Evolutionary conservation across 2,329 filamentous ascomycete species (phyloP).

Genomic region (Phoma sp.): DNA sequence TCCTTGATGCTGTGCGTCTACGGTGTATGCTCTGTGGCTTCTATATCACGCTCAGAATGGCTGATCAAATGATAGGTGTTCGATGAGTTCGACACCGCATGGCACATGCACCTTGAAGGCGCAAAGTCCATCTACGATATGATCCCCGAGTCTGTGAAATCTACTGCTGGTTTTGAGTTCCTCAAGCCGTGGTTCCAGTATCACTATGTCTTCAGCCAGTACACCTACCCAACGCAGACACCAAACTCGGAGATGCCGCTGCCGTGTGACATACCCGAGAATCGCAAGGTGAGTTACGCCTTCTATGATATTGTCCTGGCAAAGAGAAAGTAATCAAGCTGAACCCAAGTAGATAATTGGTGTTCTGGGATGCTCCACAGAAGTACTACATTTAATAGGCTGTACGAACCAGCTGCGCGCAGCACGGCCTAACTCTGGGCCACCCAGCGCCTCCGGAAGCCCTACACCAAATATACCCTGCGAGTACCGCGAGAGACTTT

Average conservation of each 20-base stretch:
- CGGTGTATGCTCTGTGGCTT: constrained; percentile 43
- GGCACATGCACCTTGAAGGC: constrained; percentile 56
- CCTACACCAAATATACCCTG: neutral
- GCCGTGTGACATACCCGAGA: neutral
- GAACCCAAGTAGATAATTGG: constrained; percentile 52
- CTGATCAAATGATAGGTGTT: constrained; percentile 50
- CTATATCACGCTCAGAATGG: neutral
- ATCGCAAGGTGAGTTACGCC: neutral
- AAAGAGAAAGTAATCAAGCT: neutral
- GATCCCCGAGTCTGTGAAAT: constrained; percentile 33
- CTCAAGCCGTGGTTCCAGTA: constrained; percentile 59
- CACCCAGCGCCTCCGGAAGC: neutral
- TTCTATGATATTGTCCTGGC: no score
- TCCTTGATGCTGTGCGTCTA: constrained; percentile 62
- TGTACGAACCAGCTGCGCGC: constrained; percentile 47
- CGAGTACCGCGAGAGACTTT: neutral
- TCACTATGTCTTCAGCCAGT: constrained; percentile 56
- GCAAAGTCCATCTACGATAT: constrained; percentile 49
- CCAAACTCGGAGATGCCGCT: constrained; percentile 39
- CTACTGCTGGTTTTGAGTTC: constrained; percentile 43
- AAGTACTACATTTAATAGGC: constrained; percentile 56
- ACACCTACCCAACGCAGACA: constrained; percentile 46
- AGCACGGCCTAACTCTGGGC: neutral
- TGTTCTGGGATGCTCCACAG: constrained; percentile 57
- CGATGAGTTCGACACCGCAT: constrained; percentile 57